Evolutionary conservation across 1,284 basidiomycete species (phyloP), one percentile per base, ranked within the genome.

Genomic region (Cutaneotrichosporon mucoides): DNA sequence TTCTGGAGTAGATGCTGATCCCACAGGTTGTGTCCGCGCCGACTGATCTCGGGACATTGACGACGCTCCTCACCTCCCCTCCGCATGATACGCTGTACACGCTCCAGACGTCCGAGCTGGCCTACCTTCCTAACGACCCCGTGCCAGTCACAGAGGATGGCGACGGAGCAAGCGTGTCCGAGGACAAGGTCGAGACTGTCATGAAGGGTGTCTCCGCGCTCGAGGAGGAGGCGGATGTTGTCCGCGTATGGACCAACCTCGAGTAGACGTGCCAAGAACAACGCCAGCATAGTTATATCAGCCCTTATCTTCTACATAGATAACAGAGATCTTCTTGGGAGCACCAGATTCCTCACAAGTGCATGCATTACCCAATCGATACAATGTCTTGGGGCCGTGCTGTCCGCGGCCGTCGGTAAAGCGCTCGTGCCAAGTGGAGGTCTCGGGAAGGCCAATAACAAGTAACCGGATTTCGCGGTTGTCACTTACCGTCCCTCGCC

Each of bases 221-320:
- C 51, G 76, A 78, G 60, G 72, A 71, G 48, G 74, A 76, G 35
- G 53, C 55, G 5, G 76, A 78, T 53, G 74, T 78, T 4, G 66
- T 72, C 24, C 70, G 68, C 55, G 73, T 77, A 4, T 77, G 75
- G 76, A 77, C 75, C 16, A 78, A 77, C 61, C 48, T 77, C n/a
- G 62, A 49, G 12, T 57, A 48, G n/a, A n/a, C n/a, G n/a, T n/a
- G n/a, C n/a, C n/a, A n/a, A n/a, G n/a, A n/a, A n/a, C n/a, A n/a
- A n/a, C n/a, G n/a, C n/a, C n/a, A n/a, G n/a, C n/a, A n/a, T 34
- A n/a, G 44, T 33, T 24, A 46, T 33, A n/a, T 46, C 44, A 6
- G 9, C 24, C 15, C 16, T 16, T 34, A 24, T 10, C 46, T 10
- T 33, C 46, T 47, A 2, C n/a, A 7, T n/a, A 45, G 43, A n/a